Evolutionary conservation across 2,329 filamentous ascomycete genomes (phyloP).

Genomic region (Taxawa tesnikishii): DNA sequence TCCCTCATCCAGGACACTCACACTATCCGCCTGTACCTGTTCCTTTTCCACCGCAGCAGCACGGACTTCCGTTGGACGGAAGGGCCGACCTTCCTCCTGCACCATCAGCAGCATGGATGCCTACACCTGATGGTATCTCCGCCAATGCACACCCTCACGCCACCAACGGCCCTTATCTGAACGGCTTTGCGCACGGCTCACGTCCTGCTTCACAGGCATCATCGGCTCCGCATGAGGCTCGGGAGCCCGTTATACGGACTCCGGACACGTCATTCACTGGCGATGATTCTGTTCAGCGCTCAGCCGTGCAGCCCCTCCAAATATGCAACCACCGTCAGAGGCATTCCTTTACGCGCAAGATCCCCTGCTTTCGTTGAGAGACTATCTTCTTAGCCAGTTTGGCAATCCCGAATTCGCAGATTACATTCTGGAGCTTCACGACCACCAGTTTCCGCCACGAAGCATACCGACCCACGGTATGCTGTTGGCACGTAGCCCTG

Average conservation of each 20-base stretch:
- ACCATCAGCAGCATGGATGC: not conserved
- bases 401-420: slow-evolving; percentile 17
- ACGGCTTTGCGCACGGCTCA: not conserved
- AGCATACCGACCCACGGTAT: slow-evolving; percentile 17
- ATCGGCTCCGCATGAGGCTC: not conserved
- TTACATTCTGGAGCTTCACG: slow-evolving; percentile 16
- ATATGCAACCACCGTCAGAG: too few species aligned
- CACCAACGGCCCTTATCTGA: not conserved
- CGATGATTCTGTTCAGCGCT: too few species aligned
- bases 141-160: too few species aligned
- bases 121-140: too few species aligned
- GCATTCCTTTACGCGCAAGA: too few species aligned
- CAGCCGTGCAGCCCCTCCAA: too few species aligned
- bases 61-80: not conserved
- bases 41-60: not conserved
- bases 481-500: slow-evolving; percentile 17
- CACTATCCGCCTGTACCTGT: not conserved
- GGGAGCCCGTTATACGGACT: not conserved
- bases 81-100: not conserved
- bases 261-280: too few species aligned
- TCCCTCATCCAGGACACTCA: not conserved
- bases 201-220: not conserved
- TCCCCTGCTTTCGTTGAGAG: slow-evolving; percentile 15
- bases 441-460: slow-evolving; percentile 8
- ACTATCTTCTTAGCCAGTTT: slow-evolving; percentile 16